Conservation (phyloP, 116 monocot genomes). For the Trichopus zeylanicus region DNA sequence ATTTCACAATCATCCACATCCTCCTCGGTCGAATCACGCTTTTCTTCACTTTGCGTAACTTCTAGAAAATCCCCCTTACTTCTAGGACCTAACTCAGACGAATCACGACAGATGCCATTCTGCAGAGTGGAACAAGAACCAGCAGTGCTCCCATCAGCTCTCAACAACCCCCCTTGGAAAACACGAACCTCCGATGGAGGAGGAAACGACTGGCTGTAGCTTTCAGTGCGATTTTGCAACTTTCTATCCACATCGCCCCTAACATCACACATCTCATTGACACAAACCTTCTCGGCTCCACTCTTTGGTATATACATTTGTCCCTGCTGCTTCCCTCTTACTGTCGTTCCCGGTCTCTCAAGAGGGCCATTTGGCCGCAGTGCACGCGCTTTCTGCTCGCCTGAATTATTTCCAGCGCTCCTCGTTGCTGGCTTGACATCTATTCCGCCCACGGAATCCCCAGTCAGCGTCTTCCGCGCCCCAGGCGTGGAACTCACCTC, state of each 20-base stretch:
- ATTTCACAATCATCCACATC: neutral
- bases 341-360: neutral
- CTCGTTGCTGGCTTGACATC: neutral
- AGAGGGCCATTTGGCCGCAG: neutral
- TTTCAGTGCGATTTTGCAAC: neutral
- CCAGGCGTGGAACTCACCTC: neutral
- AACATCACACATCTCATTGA: neutral
- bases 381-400: neutral
- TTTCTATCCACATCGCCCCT: neutral
- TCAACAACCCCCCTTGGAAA: neutral
- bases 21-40: neutral
- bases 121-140: neutral
- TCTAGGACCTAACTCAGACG: neutral
- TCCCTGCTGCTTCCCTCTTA: neutral
- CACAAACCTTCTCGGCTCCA: neutral
- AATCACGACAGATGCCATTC: neutral
- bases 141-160: neutral
- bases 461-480: neutral
- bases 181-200: too few relatives aligned
- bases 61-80: neutral
- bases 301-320: neutral
- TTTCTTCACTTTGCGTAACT: neutral
- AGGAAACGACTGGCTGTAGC: neutral
- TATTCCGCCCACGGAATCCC: neutral
- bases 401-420: neutral